Conservation (phyloP, 2,329 filamentous ascomycete genomes). For the Fusarium brevicatenulatum region DNA sequence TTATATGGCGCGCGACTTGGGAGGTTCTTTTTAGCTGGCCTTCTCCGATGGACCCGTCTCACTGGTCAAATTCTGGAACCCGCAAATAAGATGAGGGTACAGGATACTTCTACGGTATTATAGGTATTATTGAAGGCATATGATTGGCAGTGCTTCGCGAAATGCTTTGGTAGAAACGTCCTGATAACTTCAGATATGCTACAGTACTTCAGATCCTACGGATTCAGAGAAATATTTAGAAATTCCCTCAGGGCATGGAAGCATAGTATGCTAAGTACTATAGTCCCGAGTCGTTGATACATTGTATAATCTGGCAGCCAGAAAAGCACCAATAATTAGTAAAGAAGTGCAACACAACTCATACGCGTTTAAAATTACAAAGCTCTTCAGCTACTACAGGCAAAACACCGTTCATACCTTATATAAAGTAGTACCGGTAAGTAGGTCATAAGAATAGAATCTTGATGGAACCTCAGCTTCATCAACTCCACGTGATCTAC, state of each 20-base stretch:
- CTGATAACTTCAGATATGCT: neutral
- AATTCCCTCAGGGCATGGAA: neutral
- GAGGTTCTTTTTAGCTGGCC: constrained; percentile 31
- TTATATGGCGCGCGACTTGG: constrained; percentile 39
- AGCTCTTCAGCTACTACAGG: neutral
- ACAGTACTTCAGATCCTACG: neutral
- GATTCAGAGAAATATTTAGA: neutral
- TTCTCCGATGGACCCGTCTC: constrained; percentile 34
- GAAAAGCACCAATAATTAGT: neutral
- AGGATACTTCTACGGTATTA: neutral
- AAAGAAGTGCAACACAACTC: neutral
- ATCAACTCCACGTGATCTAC: constrained; percentile 39
- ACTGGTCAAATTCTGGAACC: constrained; percentile 35
- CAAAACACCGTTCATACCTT: neutral
- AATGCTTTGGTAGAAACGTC: neutral
- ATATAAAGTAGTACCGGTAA: neutral
- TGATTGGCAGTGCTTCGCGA: neutral
- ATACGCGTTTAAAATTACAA: neutral
- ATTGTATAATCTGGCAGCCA: neutral
- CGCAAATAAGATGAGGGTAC: constrained; percentile 15
- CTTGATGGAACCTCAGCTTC: neutral
- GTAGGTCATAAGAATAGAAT: neutral
- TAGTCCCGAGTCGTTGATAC: neutral
- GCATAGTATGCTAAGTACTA: neutral
- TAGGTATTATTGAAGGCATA: neutral